These are phyloP conservation scores for Lactarius pseudohatsudake DNA, from an alignment of 768 basidiomycete species.

Conservation along the genomic window DNA sequence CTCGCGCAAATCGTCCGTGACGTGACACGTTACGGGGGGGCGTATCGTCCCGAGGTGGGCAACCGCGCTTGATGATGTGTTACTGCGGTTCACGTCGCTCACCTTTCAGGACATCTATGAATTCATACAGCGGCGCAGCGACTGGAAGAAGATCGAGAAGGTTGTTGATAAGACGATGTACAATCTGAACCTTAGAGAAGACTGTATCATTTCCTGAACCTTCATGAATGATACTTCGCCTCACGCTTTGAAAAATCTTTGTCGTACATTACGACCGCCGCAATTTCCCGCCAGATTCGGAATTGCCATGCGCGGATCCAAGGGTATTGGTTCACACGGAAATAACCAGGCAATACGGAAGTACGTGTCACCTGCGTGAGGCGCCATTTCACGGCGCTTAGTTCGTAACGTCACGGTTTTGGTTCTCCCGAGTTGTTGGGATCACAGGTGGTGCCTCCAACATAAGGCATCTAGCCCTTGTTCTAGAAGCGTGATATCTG, in stretches of 20 bases:
- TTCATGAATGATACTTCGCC: not conserved
- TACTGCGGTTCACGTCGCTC: not conserved
- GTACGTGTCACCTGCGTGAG: conserved; percentile 21
- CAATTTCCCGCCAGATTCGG: conserved; percentile 8
- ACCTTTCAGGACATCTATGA: conserved; percentile 77
- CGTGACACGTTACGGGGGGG: conserved; percentile 93
- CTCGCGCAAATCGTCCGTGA: conserved; percentile 95
- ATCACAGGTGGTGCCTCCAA: conserved; percentile 17
- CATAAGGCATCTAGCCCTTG: not conserved
- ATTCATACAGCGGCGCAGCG: conserved; percentile 89
- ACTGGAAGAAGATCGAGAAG: conserved; percentile 99
- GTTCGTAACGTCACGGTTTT: not conserved
- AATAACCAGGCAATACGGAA: conserved; percentile 10
- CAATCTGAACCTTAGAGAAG: conserved; percentile 89
- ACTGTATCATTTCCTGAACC: conserved; percentile 57
- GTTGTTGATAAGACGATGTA: conserved; percentile 95
- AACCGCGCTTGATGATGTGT: conserved; percentile 1
- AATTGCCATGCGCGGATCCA: conserved; percentile 7
- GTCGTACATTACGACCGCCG: not conserved
- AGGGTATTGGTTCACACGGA: conserved; percentile 9
- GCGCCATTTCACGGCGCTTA: conserved; percentile 17
- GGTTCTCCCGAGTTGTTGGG: conserved; percentile 12
- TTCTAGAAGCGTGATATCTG: conserved; percentile 6
- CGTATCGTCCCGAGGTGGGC: conserved; percentile 86
- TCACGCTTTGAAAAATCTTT: not conserved